phyloP scores from a whole-genome alignment of 179 eudicot species.

The Camellia oleifera region DNA sequence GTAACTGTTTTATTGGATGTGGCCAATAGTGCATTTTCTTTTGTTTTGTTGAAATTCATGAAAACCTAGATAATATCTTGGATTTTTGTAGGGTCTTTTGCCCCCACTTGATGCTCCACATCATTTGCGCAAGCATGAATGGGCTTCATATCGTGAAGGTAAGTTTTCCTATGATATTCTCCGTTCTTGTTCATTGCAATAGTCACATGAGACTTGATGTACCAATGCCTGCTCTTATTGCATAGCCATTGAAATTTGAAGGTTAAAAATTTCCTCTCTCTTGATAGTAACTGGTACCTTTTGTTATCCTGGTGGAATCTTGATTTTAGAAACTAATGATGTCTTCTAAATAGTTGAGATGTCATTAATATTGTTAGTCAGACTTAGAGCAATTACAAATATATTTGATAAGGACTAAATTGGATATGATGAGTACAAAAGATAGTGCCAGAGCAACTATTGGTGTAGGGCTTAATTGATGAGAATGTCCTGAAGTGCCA shows the following conservation, averaged over 20 bases:
- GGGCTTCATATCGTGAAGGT: conserved; percentile 95
- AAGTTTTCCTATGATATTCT: conserved; percentile 1
- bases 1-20: neutral
- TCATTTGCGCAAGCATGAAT: conserved; percentile 95
- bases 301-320: neutral
- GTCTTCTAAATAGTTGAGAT: neutral
- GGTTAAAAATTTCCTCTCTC: neutral
- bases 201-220: neutral
- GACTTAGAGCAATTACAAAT: neutral
- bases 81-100: conserved; percentile 61
- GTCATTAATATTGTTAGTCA: neutral
- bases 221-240: too few species aligned
- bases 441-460: neutral
- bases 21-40: neutral
- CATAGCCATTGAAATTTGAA: neutral
- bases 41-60: neutral
- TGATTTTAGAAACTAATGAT: neutral
- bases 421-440: neutral
- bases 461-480: neutral
- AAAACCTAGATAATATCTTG: neutral
- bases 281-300: neutral
- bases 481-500: neutral
- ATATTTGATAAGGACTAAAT: neutral
- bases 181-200: neutral
- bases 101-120: conserved; percentile 99